Evolutionary conservation across 139 green algal species (phyloP), one percentile per base, ranked within the genome.

Genomic region (Chlorella vulgaris): DNA sequence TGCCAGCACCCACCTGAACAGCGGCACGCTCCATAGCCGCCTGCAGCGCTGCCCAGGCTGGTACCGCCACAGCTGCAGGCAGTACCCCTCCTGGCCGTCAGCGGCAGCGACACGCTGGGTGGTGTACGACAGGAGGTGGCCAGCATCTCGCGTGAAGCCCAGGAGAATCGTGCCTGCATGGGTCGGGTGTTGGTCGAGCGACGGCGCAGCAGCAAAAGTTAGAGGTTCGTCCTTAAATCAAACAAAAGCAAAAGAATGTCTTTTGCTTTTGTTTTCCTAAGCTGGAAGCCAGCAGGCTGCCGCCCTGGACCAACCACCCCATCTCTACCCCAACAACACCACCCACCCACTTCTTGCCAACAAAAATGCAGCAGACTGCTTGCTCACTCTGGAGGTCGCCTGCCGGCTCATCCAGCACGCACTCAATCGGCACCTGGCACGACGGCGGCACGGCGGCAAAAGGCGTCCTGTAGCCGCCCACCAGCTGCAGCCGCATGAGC

Each of bases 91-190:
- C 19, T 40, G 33, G 22, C 43, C 63, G 33, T 74, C 76, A 13
- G 76, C 62, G 15, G 76, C 76, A 8, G 76, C 76, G 31, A 82
- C 76, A 2, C 62, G 76, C 31, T 60, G 47, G 4, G 43, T 53
- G 29, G 76, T 82, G 76, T 82, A 82, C 2, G 76, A 82, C 42
- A 82, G n/a, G 22, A 82, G 42, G 42, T 75, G 63, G 43, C 65
- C 21, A 21, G 62, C 76, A 22, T 74, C 62, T 6, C 76, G 76
- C 0, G 76, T 75, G 63, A 82, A 82, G 39, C 76, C 76, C 62
- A 82, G 76, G 40, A 82, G 63, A 29, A 82, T 43, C 21, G 42
- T 51, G 33, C 76, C 76, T 82, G 76, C n/a, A 55, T 39, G 4
- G 28, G 29, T 10, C 38, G 28, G 26, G 1, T n/a, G 18, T 4